Base-by-base conservation (phyloP, 2,329 filamentous ascomycete species). In the Sporothrix luriei region DNA sequence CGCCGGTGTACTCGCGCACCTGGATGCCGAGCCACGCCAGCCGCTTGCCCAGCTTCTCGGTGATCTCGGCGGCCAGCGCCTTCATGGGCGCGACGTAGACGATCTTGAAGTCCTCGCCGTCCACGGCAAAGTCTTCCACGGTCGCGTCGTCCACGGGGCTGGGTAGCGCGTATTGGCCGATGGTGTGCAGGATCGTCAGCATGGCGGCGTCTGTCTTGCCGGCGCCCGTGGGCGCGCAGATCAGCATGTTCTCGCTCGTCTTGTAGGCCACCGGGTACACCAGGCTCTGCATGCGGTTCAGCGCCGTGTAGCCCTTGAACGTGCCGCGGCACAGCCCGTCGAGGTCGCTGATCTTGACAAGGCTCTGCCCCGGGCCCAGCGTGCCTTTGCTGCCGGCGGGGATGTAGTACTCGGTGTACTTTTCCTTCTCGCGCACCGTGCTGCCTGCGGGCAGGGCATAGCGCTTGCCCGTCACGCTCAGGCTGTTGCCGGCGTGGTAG, bases 11-110 rank as follows among this genome's bases (percentile, higher is more conserved):
- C 80, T 99, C 95, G 72, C 95, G 91, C 73, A 93, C 94, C 77
- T 92, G 89, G 75, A 99, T 88, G 9, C 94, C 94, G 6, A 99
- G 86, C 96, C 96, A 99, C 2, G 92, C 91, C 4, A 99, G 86
- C 33, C 94, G 89, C 78, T 93, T 97, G 61, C 93, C 91, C 3
- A 99, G 84, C 81, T 99, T 99, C 48, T 94, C 92, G 0, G 95
- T 98, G 52, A 99, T 91, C 80, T 99, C 95, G 9, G 96, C 95
- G 4, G 96, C 96, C 21, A 99, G 84, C 0, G 95, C 96, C 79
- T 99, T 99, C 96, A 99, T 99, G 0, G 95, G 96, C 0, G 96
- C 95, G 52, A 99, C 95, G 75, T 99, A 99, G 69, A 99, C 93
- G 75, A 99, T 94, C 80, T 99, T 98, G 85, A 98, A 97, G 75